These are phyloP conservation scores for Kockiozyma suomiensis DNA, from an alignment of 805 yeast species.

Conservation along the genomic window DNA sequence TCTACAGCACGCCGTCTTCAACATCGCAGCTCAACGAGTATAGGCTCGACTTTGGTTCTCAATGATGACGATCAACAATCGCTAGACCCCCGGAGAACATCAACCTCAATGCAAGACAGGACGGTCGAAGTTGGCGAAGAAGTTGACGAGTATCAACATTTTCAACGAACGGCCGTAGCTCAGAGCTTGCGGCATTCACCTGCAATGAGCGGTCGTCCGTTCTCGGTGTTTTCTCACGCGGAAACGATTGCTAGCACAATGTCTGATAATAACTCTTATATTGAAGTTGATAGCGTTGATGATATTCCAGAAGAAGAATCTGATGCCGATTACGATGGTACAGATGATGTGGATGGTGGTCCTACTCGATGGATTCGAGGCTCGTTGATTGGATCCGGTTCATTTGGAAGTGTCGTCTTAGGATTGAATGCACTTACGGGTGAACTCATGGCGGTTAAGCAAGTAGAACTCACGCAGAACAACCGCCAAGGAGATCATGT, in stretches of 20 bases:
- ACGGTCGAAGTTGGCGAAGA: constrained; percentile 9
- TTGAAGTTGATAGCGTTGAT: constrained; percentile 30
- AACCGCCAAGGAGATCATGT: constrained; percentile 38
- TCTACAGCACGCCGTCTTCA: background rate
- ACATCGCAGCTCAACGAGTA: constrained; percentile 1
- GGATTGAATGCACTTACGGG: constrained; percentile 93
- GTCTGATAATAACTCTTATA: constrained; percentile 32
- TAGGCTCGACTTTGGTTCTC: constrained; percentile 1
- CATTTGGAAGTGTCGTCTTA: constrained; percentile 89
- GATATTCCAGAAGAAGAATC: constrained; percentile 30
- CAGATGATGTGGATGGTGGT: constrained; percentile 49
- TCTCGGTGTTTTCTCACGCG: constrained; percentile 14
- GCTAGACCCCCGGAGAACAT: background rate
- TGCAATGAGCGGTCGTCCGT: constrained; percentile 5
- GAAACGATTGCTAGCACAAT: constrained; percentile 19
- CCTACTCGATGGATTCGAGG: constrained; percentile 92
- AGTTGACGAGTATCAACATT: background rate
- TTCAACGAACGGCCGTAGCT: constrained; percentile 6
- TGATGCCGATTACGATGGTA: constrained; percentile 38
- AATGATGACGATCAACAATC: constrained; percentile 5
- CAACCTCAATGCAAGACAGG: background rate
- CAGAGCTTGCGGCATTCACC: constrained; percentile 6
- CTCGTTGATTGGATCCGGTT: constrained; percentile 89
- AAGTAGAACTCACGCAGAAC: constrained; percentile 61
- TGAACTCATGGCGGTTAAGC: constrained; percentile 96